Evolutionary conservation across 1,139 yeast genomes (phyloP).

Genomic region (Diutina ranongensis): DNA sequence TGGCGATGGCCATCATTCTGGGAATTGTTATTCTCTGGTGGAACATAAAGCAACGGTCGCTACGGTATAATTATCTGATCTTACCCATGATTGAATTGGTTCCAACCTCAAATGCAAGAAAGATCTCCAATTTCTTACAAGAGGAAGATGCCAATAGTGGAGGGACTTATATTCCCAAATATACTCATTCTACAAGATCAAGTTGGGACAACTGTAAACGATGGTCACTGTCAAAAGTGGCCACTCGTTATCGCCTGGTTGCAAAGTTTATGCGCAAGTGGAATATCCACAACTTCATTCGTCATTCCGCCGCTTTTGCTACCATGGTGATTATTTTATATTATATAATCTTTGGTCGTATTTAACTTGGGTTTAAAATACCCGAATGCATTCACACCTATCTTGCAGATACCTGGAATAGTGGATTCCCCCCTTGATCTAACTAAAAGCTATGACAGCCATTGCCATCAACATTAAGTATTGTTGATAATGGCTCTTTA

Average conservation of each 20-base stretch:
- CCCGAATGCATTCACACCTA: background rate
- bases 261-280: slow-evolving; percentile 10
- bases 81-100: slow-evolving; percentile 11
- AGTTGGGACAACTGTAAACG: slow-evolving; percentile 2
- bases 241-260: slow-evolving; percentile 1
- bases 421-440: too few species aligned
- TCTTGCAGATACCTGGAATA: background rate
- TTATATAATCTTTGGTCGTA: slow-evolving; percentile 3
- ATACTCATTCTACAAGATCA: slow-evolving; percentile 9
- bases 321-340: background rate
- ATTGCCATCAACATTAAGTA: too few species aligned
- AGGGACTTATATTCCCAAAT: slow-evolving; percentile 9
- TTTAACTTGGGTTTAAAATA: background rate
- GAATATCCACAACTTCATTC: slow-evolving; percentile 11
- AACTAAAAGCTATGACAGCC: too few species aligned
- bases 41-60: slow-evolving; percentile 19
- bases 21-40: slow-evolving; percentile 20
- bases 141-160: slow-evolving; percentile 11
- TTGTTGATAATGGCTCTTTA: too few species aligned
- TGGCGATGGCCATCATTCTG: slow-evolving; percentile 24
- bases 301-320: slow-evolving; percentile 8
- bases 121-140: slow-evolving; percentile 12
- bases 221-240: too few species aligned
- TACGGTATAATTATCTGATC: slow-evolving; percentile 12
- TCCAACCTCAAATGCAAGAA: slow-evolving; percentile 10